A percentile compares a stretch with the other conserved stretches of the same genome.
These are phyloP conservation scores for Stachybotrys chlorohalonatus DNA, from an alignment of 2,329 filamentous ascomycete genomes.

Conservation along the genomic window DNA sequence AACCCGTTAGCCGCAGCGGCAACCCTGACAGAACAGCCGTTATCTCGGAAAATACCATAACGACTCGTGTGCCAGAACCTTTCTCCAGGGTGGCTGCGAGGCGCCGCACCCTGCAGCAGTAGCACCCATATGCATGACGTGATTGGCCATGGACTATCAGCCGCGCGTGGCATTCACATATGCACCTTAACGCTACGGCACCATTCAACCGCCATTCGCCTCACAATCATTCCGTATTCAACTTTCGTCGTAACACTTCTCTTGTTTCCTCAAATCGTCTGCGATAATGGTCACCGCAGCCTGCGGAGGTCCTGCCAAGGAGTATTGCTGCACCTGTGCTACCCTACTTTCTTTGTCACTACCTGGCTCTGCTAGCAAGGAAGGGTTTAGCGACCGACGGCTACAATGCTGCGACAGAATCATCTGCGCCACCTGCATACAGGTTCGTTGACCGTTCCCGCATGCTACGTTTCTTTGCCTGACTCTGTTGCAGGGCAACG, in stretches of 20 bases:
- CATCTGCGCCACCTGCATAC: constrained; percentile 64
- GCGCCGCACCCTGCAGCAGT: not conserved
- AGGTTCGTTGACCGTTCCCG: constrained; percentile 31
- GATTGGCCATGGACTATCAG: constrained; percentile 9
- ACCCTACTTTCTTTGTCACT: constrained; percentile 46
- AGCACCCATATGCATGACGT: constrained; percentile 10
- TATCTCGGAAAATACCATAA: not conserved
- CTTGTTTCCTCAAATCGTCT: not conserved
- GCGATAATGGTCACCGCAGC: not conserved
- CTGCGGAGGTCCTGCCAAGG: constrained; percentile 15
- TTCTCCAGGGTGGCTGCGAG: no score
- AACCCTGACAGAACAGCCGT: not conserved
- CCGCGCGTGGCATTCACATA: constrained; percentile 1
- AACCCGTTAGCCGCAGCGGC: no score
- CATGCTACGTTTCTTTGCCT: not conserved
- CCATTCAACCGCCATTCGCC: not conserved
- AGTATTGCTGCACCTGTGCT: constrained; percentile 63
- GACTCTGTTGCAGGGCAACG: constrained; percentile 42
- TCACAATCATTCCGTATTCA: not conserved
- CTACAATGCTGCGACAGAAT: constrained; percentile 61
- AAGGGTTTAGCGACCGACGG: constrained; percentile 47
- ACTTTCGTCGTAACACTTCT: not conserved
- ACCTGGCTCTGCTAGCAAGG: constrained; percentile 49
- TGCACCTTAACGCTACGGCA: not conserved
- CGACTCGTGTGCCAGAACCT: no score